Conservation (phyloP, 768 basidiomycete species). For the Leccinum subgranulosum region DNA sequence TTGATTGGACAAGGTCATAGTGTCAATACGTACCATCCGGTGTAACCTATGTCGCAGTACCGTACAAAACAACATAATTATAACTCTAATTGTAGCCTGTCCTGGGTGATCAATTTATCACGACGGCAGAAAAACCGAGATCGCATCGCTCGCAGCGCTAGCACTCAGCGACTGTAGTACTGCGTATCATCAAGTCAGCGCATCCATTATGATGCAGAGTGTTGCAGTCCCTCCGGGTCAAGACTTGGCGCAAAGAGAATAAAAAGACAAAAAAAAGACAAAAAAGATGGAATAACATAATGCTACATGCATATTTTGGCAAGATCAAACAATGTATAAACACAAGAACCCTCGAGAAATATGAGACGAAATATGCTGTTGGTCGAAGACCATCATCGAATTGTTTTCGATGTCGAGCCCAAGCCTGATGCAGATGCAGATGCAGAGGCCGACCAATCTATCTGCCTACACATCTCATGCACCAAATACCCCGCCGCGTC, state of each 20-base stretch:
- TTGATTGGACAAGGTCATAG: background rate
- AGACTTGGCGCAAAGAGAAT: background rate
- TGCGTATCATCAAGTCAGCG: background rate
- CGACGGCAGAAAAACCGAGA: too few species aligned
- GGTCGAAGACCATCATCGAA: background rate
- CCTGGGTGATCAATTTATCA: too few species aligned
- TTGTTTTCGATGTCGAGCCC: background rate
- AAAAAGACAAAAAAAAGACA: background rate
- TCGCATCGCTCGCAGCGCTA: too few species aligned
- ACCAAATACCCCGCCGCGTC: constrained; percentile 18
- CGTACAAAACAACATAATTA: too few species aligned
- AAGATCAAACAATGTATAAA: background rate
- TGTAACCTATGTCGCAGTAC: too few species aligned
- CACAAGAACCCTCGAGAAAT: background rate
- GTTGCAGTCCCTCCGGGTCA: too few species aligned
- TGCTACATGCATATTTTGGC: constrained; percentile 2
- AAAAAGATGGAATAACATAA: background rate
- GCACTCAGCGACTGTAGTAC: too few species aligned
- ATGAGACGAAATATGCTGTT: background rate
- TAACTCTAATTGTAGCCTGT: too few species aligned
- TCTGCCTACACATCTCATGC: constrained; percentile 26
- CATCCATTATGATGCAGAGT: background rate
- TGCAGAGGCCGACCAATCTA: constrained; percentile 14
- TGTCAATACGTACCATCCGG: too few species aligned
- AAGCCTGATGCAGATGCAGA: background rate